Evolutionary conservation across 2,329 filamentous ascomycete species (phyloP), one percentile per base, ranked within the genome.

Genomic region (Colletotrichum shisoi): DNA sequence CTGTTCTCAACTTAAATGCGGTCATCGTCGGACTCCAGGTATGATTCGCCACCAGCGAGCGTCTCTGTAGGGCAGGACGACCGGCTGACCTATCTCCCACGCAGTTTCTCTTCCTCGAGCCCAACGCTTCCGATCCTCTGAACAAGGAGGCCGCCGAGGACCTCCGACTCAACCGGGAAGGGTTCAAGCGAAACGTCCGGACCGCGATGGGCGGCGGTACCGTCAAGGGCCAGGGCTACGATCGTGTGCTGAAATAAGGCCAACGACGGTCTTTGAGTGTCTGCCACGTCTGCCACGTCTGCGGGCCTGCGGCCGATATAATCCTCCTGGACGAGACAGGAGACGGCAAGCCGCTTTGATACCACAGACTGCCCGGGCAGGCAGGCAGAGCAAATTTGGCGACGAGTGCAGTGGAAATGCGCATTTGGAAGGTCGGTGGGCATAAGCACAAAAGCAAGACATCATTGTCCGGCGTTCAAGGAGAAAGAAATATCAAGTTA

Each of bases 81-180:
- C 39, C 52, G 59, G 67, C 73, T 76, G 70, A 76, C 61, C 44
- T 24, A 13, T 11, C 70, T 39, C 71, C 31, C 2, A 17, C 40
- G 54, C 78, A 97, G 90, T 98, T 98, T 76, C 85, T 99, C 58
- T 99, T 99, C 85, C 89, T 98, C 70, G 95, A 99, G 78, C 95
- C 95, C 19, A 99, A 99, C 76, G 93, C 95, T 11, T 94, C 91
- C 56, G 95, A 99, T 76, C 95, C 95, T n/a, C 82, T 99, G 69
- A 99, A 99, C 80, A 97, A 99, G 83, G 94, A 98, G 75, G 95
- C 95, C 0, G 95, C 95, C 4, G 93, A 97, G 69, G 95, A 98
- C 76, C 83, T 99, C 72, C 89, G 94, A 73, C 84, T 84, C 54
- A 96, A 95, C 78, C 83, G 93, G 44, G 95, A 98, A 61, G 87